Base-by-base conservation (phyloP, 176 grass and related monocot species). In the Juncus inflexus region DNA sequence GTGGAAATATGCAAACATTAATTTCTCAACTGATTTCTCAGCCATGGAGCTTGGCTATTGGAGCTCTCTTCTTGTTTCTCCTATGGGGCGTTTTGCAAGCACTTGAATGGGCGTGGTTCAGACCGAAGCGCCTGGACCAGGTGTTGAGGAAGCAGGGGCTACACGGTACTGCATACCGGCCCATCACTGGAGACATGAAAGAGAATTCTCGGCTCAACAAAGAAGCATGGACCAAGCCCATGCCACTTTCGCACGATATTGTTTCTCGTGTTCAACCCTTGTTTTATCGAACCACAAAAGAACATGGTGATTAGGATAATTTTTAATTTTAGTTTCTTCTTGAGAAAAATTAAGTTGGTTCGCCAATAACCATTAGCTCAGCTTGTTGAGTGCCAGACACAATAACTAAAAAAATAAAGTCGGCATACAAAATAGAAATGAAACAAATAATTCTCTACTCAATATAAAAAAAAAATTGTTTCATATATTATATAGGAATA, bases 101-200 rank as follows among this genome's bases (percentile, higher is more conserved):
- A 28, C 3, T 92, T 59, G 75, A 84, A 61, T 87, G 78, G 84
- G 79, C 69, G 2, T 92, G 84, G 89, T 79, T 81, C 70, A 72
- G 47, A 52, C 89, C 89, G 39, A 76, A 62, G 37, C 78, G 84
- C 4, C 78, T 82, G 7, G 75, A 53, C 0, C 47, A 66, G 13
- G 74, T 14, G 65, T 81, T 92, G 3, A 58, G 84, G 40, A 10
- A 84, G 57, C 89, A 87, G 73, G 89, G 89, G 0, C 63, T 92
- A 50, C 38, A 69, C 1, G 89, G 89, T 67, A 91, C 65, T n/a
- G 10, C 60, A 62, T 91, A 87, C 56, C 71, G 66, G 0, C 62
- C 77, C 6, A 35, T 84, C 1, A 61, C 73, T 4, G 89, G 89
- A 16, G 89, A 87, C 70, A 45, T 73, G 36, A 70, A 43, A 63